Base-by-base conservation (phyloP, 208 protist genomes). In the Acanthamoeba triangularis region DNA sequence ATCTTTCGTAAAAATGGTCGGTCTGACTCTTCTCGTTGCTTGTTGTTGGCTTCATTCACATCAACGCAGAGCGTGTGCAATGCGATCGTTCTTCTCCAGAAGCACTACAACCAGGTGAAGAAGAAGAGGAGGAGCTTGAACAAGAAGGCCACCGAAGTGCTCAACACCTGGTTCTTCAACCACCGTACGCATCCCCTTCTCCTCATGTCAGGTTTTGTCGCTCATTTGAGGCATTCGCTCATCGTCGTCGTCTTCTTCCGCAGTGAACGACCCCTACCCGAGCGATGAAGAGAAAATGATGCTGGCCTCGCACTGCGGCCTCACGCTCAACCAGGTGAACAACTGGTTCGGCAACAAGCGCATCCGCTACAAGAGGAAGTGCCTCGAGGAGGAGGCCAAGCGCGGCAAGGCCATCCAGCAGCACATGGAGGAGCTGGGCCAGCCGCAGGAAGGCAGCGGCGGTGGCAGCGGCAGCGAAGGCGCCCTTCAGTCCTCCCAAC, bases 341-440 rank as follows among this genome's bases (percentile, higher is more conserved):
- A 90, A 95, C 93, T 95, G 93, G 93, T 95, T 95, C 76, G 93
- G 93, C 93, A 95, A 95, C 76, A 95, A 95, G 78, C 44, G 93
- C 13, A 90, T 95, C 41, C 93, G 93, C 74, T 90, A 90, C 33
- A 85, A 90, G 56, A 63, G 78, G 33, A 95, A 95, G 78, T 85
- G 65, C 41, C 90, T 94, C 67, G 69, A 94, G 54, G 52, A 94
- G 61, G 72, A 94, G 59, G 85, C 85, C 85, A 92, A 74, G 41
- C 85, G 85, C 10, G 49, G 78, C 78, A 87, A 87, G 52, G 52
- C 52, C 28, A 30, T 61, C 52, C 78, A 87, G 78, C 78, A 87
- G 78, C 49, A 87, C n/a, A 35, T 87, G 49, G 49, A 87, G 2
- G 76, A 84, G 25, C 6, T 84, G 25, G 33, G n/a, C 44, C 76